These are phyloP conservation scores for Metschnikowia baotianmanensis DNA, from an alignment of 805 yeast species.

Conservation along the genomic window DNA sequence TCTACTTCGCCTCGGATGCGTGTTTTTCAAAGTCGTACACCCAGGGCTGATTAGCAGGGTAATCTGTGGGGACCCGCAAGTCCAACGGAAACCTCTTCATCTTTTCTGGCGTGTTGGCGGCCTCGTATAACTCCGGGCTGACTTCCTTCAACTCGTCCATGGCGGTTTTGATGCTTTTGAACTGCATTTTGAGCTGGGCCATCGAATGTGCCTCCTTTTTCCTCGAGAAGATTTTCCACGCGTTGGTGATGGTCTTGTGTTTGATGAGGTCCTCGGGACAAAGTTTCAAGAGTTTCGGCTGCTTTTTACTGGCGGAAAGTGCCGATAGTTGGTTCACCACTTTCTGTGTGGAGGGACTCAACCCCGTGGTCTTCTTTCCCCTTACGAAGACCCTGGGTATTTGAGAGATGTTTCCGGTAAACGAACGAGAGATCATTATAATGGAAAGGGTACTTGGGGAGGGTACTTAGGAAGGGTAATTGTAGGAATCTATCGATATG, in stretches of 20 bases:
- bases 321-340: slow-evolving; percentile 68
- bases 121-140: slow-evolving; percentile 54
- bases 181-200: slow-evolving; percentile 55
- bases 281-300: slow-evolving; percentile 75
- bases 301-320: slow-evolving; percentile 81
- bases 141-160: slow-evolving; percentile 61
- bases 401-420: slow-evolving; percentile 1
- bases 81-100: slow-evolving; percentile 76
- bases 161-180: slow-evolving; percentile 62
- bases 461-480: no score
- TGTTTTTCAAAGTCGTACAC: slow-evolving; percentile 42
- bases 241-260: slow-evolving; percentile 76
- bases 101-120: slow-evolving; percentile 57
- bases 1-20: background rate
- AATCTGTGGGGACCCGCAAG: slow-evolving; percentile 83
- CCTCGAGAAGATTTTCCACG: slow-evolving; percentile 70
- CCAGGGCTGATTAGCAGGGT: slow-evolving; percentile 84
- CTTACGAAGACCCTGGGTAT: slow-evolving; percentile 25
- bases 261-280: slow-evolving; percentile 79
- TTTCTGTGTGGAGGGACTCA: slow-evolving; percentile 39
- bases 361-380: slow-evolving; percentile 29
- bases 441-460: no score
- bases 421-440: slow-evolving; percentile 6
- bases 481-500: no score
- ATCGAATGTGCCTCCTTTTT: slow-evolving; percentile 44